Evolutionary conservation across 352 stramenopile species (phyloP).

Genomic region (Pythium apleroticum): DNA sequence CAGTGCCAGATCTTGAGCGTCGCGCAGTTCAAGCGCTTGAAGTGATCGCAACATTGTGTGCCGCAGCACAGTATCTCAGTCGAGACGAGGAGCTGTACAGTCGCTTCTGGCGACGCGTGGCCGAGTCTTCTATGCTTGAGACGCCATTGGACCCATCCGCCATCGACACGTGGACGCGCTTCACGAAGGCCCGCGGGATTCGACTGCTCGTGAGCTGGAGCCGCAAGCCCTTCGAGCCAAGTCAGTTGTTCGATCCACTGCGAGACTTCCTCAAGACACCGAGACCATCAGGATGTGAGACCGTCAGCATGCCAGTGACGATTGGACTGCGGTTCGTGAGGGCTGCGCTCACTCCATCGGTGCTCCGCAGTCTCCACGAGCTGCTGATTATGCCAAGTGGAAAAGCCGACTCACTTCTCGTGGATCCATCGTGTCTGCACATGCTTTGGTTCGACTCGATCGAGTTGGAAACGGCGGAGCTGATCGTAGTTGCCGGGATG

Average conservation of each 20-base stretch:
- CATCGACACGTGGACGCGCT: neutral
- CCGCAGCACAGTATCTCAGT: neutral
- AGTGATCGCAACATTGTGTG: neutral
- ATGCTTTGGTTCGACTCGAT: neutral
- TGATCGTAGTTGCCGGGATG: neutral
- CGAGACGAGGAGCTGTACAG: neutral
- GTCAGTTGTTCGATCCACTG: neutral
- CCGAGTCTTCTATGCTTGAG: neutral
- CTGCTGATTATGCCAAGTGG: neutral
- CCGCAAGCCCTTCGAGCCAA: neutral
- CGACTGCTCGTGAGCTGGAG: neutral
- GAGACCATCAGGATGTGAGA: neutral
- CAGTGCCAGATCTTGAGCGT: neutral
- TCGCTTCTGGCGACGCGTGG: neutral
- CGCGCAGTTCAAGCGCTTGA: neutral
- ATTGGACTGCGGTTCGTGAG: neutral
- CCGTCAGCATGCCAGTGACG: neutral
- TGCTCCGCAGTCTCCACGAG: neutral
- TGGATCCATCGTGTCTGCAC: neutral
- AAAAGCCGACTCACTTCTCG: neutral
- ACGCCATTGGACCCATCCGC: neutral
- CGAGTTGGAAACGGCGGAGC: neutral
- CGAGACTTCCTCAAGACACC: neutral
- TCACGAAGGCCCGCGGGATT: neutral
- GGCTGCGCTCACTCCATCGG: neutral